These are phyloP conservation scores for Zostera marina DNA, from an alignment of 116 monocot species.

Conservation along the genomic window DNA sequence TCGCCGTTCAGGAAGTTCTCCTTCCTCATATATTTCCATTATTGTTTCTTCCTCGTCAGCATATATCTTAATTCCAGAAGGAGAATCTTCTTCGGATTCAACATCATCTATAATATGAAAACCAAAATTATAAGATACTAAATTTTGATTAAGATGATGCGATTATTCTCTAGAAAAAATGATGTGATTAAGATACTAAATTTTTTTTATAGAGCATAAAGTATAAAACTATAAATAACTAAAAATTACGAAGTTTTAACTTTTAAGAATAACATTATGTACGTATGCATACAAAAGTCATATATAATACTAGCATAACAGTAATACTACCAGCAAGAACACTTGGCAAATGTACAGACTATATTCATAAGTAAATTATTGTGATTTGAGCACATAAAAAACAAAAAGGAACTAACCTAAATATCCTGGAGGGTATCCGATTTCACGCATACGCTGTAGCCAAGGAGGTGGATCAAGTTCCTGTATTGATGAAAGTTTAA, in stretches of 20 bases:
- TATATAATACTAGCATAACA: too few species aligned
- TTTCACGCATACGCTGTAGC: slow-evolving; percentile 69
- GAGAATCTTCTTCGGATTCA: slow-evolving; percentile 41
- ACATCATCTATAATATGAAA: slow-evolving; percentile 6
- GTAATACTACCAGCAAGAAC: too few species aligned
- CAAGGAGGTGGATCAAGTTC: slow-evolving; percentile 92
- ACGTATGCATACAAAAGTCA: too few species aligned
- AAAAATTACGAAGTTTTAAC: too few species aligned
- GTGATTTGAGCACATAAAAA: background rate
- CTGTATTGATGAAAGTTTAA: slow-evolving; percentile 16
- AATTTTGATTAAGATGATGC: too few species aligned
- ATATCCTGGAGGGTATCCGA: slow-evolving; percentile 96
- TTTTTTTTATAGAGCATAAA: too few species aligned
- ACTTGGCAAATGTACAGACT: too few species aligned
- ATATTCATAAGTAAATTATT: too few species aligned
- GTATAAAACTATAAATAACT: too few species aligned
- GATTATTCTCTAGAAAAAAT: background rate
- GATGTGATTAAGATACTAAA: too few species aligned
- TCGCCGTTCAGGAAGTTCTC: slow-evolving; percentile 30
- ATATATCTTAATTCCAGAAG: slow-evolving; percentile 84
- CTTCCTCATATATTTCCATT: slow-evolving; percentile 53
- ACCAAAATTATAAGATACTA: background rate
- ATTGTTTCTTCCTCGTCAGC: slow-evolving; percentile 31
- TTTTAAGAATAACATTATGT: too few species aligned
- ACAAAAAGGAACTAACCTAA: slow-evolving; percentile 26